Base-by-base conservation (phyloP, 495 filamentous ascomycete species). In the Penicillium samsonianum region DNA sequence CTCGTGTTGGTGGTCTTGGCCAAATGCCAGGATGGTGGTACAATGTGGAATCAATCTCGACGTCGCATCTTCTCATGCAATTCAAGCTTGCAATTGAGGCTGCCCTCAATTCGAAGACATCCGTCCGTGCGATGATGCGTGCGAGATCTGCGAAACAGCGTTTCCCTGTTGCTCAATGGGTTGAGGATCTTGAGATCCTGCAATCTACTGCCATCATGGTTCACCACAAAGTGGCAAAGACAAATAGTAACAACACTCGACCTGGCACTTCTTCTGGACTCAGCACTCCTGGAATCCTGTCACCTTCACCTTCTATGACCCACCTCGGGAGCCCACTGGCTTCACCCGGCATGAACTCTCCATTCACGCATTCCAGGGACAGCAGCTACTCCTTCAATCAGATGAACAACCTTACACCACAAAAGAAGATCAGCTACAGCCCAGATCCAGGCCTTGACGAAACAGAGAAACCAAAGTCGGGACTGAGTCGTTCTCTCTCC, bases 11-110 rank as follows among this genome's bases (percentile, higher is more conserved):
- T 62, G 88, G 88, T 46, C 73, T 91, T 31, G 88, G 88, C 19
- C 85, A 89, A 59, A 90, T 90, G 87, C 88, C 88, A 8, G 88
- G 88, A 44, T 90, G 78, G 86, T 76, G 87, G 87, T 69, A 90
- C 79, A 57, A 81, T 80, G 70, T 87, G 58, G 88, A 91, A 71
- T 88, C 84, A 0, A 87, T 79, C 19, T 84, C 84, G 0, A 87
- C 87, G 1, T 81, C 81, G 17, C 88, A 91, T 73, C 67, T 90
- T 14, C 70, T 90, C 38, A 80, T 83, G 31, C 88, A 91, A 67
- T 90, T 91, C 73, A 85, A 83, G 60, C 73, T 81, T 53, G 85
- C 88, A n/a, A 88, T 90, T 53, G 73, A 82, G 19, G 82, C 80
- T 41, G 88, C 88, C 0, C 70, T 91, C 35, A 82, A 78, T 31